phyloP scores from a whole-genome alignment of 495 filamentous ascomycete genomes.

The Aspergillus ostianus region DNA sequence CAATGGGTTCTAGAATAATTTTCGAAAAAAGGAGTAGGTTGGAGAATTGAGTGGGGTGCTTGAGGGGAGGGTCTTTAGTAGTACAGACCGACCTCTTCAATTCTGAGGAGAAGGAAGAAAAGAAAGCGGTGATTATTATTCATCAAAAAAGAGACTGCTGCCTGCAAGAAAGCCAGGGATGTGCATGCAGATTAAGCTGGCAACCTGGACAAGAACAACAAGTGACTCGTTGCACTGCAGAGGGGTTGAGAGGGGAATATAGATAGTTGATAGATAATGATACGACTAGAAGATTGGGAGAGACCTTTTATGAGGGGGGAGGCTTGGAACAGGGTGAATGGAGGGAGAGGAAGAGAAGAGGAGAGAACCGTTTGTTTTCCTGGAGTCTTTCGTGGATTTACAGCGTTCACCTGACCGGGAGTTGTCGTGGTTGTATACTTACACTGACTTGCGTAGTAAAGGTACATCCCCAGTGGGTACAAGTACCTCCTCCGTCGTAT shows the following conservation, averaged over 20 bases:
- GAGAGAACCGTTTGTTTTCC: too few species aligned
- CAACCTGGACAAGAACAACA: not conserved
- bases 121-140: not conserved
- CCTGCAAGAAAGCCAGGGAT: not conserved
- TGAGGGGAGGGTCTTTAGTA: not conserved
- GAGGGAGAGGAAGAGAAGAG: too few species aligned
- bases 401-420: too few species aligned
- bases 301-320: too few species aligned
- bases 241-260: not conserved
- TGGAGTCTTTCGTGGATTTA: too few species aligned
- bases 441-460: too few species aligned
- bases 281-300: too few species aligned
- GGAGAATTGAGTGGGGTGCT: not conserved
- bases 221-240: not conserved
- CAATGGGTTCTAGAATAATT: not conserved
- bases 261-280: not conserved
- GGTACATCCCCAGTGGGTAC: too few species aligned
- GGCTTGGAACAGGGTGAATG: too few species aligned
- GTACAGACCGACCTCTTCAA: not conserved
- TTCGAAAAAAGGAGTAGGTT: not conserved
- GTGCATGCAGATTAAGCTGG: not conserved
- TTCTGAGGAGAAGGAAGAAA: not conserved
- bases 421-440: too few species aligned
- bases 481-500: too few species aligned
- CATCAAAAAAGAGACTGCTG: not conserved